Evolutionary conservation across 352 stramenopile species (phyloP).

Genomic region (Pythium myriotylum): DNA sequence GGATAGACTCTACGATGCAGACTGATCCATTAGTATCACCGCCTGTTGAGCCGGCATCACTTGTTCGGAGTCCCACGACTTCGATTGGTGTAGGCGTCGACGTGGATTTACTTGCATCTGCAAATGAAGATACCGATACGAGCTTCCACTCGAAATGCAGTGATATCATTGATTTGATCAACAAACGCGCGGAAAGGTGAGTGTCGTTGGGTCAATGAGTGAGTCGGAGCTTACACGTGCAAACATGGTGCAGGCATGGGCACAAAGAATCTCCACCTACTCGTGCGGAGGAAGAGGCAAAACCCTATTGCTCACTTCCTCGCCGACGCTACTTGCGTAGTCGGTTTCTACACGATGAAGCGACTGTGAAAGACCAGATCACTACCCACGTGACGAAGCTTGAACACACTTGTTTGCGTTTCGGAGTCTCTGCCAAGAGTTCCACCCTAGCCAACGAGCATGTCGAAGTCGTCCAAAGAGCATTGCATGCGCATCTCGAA

Average conservation of each 20-base stretch:
- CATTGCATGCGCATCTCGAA: conserved; percentile 62
- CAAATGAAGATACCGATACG: conserved; percentile 6
- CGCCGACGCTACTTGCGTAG: conserved; percentile 51
- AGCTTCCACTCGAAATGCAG: conserved; percentile 12
- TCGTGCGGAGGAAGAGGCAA: conserved; percentile 3
- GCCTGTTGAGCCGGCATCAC: neutral
- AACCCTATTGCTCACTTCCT: conserved; percentile 40
- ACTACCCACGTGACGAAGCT: conserved; percentile 41
- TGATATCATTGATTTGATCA: conserved; percentile 3
- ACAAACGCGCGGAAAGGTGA: conserved; percentile 8
- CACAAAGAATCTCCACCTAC: no score
- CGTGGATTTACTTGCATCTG: neutral
- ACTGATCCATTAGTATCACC: conserved; percentile 14
- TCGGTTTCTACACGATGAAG: conserved; percentile 51
- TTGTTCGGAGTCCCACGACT: neutral
- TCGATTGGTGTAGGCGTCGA: conserved; percentile 13
- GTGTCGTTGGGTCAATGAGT: no score
- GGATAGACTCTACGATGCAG: conserved; percentile 19
- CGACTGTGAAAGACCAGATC: conserved; percentile 41
- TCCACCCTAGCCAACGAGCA: conserved; percentile 47
- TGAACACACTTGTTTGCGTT: conserved; percentile 45
- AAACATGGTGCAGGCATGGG: no score
- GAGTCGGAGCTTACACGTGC: no score
- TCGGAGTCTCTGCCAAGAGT: conserved; percentile 46
- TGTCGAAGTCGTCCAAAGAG: conserved; percentile 51